These are phyloP conservation scores for Arachis monticola DNA, from an alignment of 331 rosid species.

Conservation along the genomic window DNA sequence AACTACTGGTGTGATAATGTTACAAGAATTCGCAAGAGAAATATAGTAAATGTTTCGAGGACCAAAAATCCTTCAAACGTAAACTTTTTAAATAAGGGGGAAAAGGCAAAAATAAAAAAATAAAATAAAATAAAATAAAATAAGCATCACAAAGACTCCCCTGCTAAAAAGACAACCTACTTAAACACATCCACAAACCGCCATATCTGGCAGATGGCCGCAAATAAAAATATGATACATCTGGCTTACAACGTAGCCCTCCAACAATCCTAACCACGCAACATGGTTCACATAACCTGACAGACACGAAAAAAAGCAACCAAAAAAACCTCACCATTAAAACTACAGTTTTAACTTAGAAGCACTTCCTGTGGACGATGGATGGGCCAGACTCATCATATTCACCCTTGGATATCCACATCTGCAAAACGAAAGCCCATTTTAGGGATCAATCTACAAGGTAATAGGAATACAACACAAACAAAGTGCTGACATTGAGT, in stretches of 20 bases:
- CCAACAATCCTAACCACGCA: conserved; percentile 32
- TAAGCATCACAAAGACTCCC: conserved; percentile 45
- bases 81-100: background rate
- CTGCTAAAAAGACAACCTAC: conserved; percentile 43
- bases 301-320: conserved; percentile 40
- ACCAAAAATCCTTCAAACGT: conserved; percentile 34
- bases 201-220: conserved; percentile 33
- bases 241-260: conserved; percentile 40
- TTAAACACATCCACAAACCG: conserved; percentile 29
- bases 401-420: conserved; percentile 54
- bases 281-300: conserved; percentile 46
- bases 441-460: conserved; percentile 31
- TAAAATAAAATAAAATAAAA: conserved; percentile 21
- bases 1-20: conserved; percentile 14
- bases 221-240: conserved; percentile 33
- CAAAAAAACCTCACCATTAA: conserved; percentile 36
- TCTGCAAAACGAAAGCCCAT: conserved; percentile 41
- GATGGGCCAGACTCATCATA: conserved; percentile 57
- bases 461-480: background rate
- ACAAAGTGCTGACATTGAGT: background rate
- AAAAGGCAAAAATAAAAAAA: too few relatives aligned
- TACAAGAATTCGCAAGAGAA: conserved; percentile 19
- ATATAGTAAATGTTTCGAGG: conserved; percentile 33
- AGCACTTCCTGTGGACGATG: conserved; percentile 56
- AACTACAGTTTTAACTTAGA: conserved; percentile 35